Base-by-base conservation (phyloP, 2,329 filamentous ascomycete species). In the Colletotrichum lupini region DNA sequence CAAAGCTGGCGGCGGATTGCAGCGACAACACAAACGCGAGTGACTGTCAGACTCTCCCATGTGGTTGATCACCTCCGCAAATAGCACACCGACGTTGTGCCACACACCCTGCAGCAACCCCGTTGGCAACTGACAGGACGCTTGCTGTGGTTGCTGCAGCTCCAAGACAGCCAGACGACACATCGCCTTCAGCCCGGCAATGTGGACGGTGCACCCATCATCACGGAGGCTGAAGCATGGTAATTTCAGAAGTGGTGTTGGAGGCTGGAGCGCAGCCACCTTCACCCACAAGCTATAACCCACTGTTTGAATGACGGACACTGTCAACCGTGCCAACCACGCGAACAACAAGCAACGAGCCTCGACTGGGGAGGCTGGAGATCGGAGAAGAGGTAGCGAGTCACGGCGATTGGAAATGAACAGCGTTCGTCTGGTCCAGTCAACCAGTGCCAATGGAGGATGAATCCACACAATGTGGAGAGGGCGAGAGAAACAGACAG, bases 321-420 rank as follows among this genome's bases (percentile, higher is more conserved):
- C 49, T 22, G 30, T 64, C 68, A 46, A 61, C 55, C 55, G 28
- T 19, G 61, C 30, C n/a, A 37, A 26, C 61, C 24, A 49, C 11
- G 24, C 24, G 22, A 35, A 46, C 56, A 70, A 63, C 55, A 46
- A 64, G 59, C 53, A 69, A 35, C 46, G 42, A 58, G 52, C 59
- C 61, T 42, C 30, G 55, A 69, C 59, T 59, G 59, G 66, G 66
- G 70, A 65, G 70, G 70, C 59, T 70, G 60, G 66, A 65, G 42
- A 58, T 69, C 66, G 66, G 53, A 68, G 42, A 42, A 63, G 30
- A 9, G 26, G 24, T 14, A 52, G 70, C 71, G 71, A 72, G 61
- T 71, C 71, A 63, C 28, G 56, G 46, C 56, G 56, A 71, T 74
- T 74, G 67, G 71, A 72, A 74, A 72, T 74, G 61, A 58, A 57